phyloP scores from a whole-genome alignment of 2,329 filamentous ascomycete genomes.

The Whalleya microplaca region DNA sequence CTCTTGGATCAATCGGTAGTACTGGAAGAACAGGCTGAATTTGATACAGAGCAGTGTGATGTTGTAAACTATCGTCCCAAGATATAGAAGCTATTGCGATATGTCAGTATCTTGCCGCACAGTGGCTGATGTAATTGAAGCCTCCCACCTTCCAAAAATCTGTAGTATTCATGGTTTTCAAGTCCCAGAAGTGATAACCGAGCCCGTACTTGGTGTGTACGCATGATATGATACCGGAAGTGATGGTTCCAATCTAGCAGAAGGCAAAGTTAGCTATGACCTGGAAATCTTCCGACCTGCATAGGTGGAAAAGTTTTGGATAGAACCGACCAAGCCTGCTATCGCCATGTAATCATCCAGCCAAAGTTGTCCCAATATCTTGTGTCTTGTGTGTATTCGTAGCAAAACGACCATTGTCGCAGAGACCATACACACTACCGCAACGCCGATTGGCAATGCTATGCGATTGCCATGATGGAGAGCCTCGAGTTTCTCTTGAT shows the following conservation, averaged over 20 bases:
- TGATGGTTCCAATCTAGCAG: constrained; percentile 14
- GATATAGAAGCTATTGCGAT: constrained; percentile 22
- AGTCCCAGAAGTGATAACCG: constrained; percentile 19
- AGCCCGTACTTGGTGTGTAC: constrained; percentile 21
- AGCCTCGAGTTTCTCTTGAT: no score
- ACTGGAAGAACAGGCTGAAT: constrained; percentile 31
- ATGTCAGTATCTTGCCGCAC: constrained; percentile 9
- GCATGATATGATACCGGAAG: constrained; percentile 20
- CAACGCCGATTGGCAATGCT: constrained; percentile 16
- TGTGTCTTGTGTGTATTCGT: constrained; percentile 24
- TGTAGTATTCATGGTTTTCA: not conserved
- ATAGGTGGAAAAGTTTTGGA: not conserved
- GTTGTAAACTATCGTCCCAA: constrained; percentile 23
- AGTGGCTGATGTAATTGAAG: not conserved
- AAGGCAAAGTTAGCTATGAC: constrained; percentile 4
- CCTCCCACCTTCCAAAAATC: constrained; percentile 23
- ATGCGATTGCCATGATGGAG: constrained; percentile 22
- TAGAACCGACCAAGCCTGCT: constrained; percentile 20
- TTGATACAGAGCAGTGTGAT: constrained; percentile 25
- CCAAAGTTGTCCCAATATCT: constrained; percentile 20
- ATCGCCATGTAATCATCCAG: constrained; percentile 23
- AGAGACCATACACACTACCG: constrained; percentile 18
- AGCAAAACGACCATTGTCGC: constrained; percentile 18
- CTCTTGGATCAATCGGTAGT: constrained; percentile 29
- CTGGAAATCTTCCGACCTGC: not conserved